Evolutionary conservation across 805 yeast genomes (phyloP).

Genomic region (Candida jianshihensis): DNA sequence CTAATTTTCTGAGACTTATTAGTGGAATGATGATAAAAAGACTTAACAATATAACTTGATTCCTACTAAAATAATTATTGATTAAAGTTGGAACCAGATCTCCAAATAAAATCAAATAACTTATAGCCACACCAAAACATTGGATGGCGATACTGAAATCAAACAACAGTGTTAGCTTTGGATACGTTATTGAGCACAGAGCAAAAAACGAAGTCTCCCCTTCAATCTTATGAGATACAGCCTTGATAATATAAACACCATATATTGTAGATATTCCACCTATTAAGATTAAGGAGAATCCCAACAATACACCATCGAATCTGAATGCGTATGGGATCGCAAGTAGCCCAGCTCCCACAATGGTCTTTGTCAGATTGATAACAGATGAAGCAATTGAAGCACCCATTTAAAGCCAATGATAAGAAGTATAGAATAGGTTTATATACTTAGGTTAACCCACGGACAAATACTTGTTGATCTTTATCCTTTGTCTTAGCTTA

Average conservation of each 20-base stretch:
- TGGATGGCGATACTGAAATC: slow-evolving; percentile 71
- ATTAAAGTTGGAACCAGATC: slow-evolving; percentile 64
- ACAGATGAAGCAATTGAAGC: slow-evolving; percentile 41
- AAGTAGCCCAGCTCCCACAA: slow-evolving; percentile 73
- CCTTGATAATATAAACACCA: slow-evolving; percentile 59
- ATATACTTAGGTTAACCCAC: no score
- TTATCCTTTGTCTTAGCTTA: no score
- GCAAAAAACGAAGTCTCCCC: slow-evolving; percentile 63
- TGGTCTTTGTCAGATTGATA: slow-evolving; percentile 65
- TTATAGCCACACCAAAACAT: slow-evolving; percentile 72
- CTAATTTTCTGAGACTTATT: slow-evolving; percentile 53
- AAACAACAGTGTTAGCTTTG: slow-evolving; percentile 60
- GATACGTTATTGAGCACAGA: slow-evolving; percentile 65
- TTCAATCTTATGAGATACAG: slow-evolving; percentile 48
- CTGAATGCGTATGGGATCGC: slow-evolving; percentile 71
- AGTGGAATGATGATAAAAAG: slow-evolving; percentile 53
- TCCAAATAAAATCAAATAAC: slow-evolving; percentile 68
- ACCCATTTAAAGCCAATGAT: no score
- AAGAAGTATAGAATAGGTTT: no score
- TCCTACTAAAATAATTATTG: slow-evolving; percentile 31
- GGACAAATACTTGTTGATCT: no score
- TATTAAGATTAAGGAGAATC: slow-evolving; percentile 44
- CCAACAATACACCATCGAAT: slow-evolving; percentile 59
- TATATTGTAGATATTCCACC: slow-evolving; percentile 63
- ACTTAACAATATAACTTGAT: slow-evolving; percentile 41